Conservation (phyloP, 2,329 filamentous ascomycete species). For the Cladosporium cucumerinum region DNA sequence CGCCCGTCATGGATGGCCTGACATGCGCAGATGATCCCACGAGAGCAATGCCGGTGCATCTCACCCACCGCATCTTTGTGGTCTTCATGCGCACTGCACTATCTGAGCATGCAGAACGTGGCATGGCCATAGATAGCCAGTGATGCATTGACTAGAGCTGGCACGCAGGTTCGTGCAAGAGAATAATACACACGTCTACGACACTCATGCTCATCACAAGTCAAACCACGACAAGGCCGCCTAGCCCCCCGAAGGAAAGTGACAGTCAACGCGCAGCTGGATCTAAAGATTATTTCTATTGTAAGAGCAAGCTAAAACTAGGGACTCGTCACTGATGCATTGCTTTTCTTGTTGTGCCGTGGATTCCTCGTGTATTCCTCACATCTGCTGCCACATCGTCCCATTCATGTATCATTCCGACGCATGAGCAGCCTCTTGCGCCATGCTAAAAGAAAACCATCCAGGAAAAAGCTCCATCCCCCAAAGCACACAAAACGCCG, state of each 20-base stretch:
- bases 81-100: background rate
- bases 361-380: background rate
- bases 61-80: background rate
- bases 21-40: too few species aligned
- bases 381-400: background rate
- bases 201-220: too few species aligned
- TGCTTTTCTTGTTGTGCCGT: background rate
- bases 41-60: constrained; percentile 43
- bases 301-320: background rate
- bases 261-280: background rate
- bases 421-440: background rate
- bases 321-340: background rate
- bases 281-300: background rate
- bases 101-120: too few species aligned
- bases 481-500: background rate
- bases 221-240: too few species aligned
- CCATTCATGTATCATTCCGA: background rate
- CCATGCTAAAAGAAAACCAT: background rate
- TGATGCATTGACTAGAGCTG: too few species aligned
- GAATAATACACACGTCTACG: too few species aligned
- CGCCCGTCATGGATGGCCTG: too few species aligned
- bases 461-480: background rate
- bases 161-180: too few species aligned
- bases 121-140: background rate
- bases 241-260: too few species aligned